phyloP scores from a whole-genome alignment of 108 stramenopile species.

The Mediolabrus comicus region DNA sequence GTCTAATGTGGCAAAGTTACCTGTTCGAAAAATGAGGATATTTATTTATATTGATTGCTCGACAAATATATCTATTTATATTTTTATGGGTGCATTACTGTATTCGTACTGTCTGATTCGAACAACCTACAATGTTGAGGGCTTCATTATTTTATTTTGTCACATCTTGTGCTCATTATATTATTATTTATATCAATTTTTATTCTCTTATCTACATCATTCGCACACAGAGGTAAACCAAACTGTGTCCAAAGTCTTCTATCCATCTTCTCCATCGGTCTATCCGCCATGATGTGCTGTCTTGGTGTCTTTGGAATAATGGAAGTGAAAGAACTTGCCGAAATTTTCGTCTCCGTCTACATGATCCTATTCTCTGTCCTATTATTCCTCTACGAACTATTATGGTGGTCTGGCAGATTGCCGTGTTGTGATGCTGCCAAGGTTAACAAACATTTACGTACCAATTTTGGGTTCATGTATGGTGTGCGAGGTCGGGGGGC shows the following conservation, averaged over 20 bases:
- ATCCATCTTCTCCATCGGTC: conserved; percentile 64
- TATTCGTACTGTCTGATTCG: conserved; percentile 34
- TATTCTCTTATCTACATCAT: not conserved
- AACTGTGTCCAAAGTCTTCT: conserved; percentile 49
- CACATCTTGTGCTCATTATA: not conserved
- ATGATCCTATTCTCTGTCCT: conserved; percentile 82
- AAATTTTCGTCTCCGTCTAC: conserved; percentile 77
- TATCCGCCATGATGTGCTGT: conserved; percentile 76
- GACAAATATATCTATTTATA: conserved; percentile 3
- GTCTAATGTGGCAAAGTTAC: not conserved
- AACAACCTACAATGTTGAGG: not conserved
- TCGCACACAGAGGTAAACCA: conserved; percentile 32
- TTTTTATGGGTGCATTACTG: not conserved
- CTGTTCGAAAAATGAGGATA: conserved; percentile 29
- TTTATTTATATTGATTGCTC: conserved; percentile 14
- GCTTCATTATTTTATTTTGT: not conserved
- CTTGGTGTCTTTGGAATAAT: conserved; percentile 77
- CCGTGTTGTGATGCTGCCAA: conserved; percentile 19
- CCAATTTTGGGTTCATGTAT: conserved; percentile 91
- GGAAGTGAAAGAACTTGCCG: conserved; percentile 52
- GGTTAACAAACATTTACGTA: conserved; percentile 70
- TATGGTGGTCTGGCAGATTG: conserved; percentile 73
- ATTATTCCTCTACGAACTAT: conserved; percentile 77
- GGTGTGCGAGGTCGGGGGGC: conserved; percentile 78
- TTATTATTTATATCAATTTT: not conserved